Percentiles rank a stretch among this genome's conserved stretches.
These are phyloP conservation scores for Eragrostis curvula DNA, from an alignment of 176 grass and related monocot species.

Conservation along the genomic window DNA sequence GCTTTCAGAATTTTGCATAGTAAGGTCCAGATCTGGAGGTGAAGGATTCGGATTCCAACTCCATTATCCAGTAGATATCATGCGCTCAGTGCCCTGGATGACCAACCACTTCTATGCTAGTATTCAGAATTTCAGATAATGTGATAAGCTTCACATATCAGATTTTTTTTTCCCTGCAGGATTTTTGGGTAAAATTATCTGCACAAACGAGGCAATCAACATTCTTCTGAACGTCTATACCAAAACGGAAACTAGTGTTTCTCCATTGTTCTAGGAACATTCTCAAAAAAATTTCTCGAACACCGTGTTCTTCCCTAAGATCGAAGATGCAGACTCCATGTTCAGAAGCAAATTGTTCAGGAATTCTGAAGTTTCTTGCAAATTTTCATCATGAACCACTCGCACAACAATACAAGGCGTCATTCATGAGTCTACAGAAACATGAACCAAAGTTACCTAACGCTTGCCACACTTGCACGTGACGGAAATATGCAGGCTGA, in stretches of 20 bases:
- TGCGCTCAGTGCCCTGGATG: background rate
- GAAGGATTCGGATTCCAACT: constrained; percentile 26
- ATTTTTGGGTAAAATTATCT: background rate
- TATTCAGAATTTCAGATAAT: background rate
- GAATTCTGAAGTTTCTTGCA: background rate
- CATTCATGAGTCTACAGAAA: background rate
- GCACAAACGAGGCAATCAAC: background rate
- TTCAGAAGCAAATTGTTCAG: background rate
- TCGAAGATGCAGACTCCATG: too few species aligned
- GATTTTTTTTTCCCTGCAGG: background rate
- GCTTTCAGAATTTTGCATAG: constrained; percentile 8
- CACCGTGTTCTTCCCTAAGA: too few species aligned
- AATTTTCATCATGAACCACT: background rate
- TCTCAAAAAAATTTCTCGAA: background rate
- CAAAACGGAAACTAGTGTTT: too few species aligned
- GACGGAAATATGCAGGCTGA: too few species aligned
- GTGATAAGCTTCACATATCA: background rate
- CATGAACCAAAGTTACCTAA: background rate
- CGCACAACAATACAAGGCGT: background rate
- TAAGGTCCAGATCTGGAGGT: background rate
- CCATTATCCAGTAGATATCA: background rate
- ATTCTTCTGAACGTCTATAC: background rate
- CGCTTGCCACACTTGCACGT: background rate
- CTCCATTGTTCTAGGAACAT: too few species aligned
- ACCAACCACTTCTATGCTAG: background rate